Percentiles rank a stretch among this genome's conserved stretches.
Evolutionary conservation across 805 yeast genomes (phyloP).

Genomic region (Torulaspora gathmanii): DNA sequence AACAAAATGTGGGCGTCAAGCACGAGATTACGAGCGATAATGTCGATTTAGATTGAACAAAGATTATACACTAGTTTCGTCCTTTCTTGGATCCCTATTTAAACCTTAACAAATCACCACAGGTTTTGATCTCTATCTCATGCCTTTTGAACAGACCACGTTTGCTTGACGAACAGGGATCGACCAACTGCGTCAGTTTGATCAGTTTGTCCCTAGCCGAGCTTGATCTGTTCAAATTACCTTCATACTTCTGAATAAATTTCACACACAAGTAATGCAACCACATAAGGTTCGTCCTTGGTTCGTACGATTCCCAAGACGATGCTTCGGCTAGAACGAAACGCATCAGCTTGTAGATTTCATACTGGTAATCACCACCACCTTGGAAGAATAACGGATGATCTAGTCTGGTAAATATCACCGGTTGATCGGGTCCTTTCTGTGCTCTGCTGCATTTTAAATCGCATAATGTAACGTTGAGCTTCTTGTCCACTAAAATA

Average conservation of each 20-base stretch:
- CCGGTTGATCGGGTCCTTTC: constrained; percentile 12
- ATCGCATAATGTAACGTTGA: constrained; percentile 52
- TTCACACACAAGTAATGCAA: constrained; percentile 54
- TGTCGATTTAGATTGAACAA: constrained; percentile 13
- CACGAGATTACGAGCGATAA: constrained; percentile 14
- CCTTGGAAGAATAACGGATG: constrained; percentile 60
- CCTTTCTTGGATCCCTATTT: constrained; percentile 11
- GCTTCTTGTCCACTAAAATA: constrained; percentile 42
- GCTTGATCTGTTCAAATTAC: constrained; percentile 13
- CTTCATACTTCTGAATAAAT: constrained; percentile 36
- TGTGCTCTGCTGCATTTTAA: constrained; percentile 47
- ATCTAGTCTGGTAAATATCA: constrained; percentile 53
- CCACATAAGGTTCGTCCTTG: constrained; percentile 58
- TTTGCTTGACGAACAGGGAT: constrained; percentile 12
- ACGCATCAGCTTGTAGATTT: constrained; percentile 56
- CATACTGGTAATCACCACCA: constrained; percentile 57
- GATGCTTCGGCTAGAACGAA: constrained; percentile 21
- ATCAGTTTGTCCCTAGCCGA: constrained; percentile 21
- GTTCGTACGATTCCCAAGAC: constrained; percentile 30
- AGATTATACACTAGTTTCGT: constrained; percentile 4
- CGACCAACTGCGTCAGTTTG: constrained; percentile 16
- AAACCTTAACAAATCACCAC: constrained; percentile 25
- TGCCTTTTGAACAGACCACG: constrained; percentile 18
- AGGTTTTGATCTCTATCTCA: constrained; percentile 18
- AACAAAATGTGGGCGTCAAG: not conserved